phyloP scores from a whole-genome alignment of 495 filamentous ascomycete genomes.

The Podospora tetraspora region DNA sequence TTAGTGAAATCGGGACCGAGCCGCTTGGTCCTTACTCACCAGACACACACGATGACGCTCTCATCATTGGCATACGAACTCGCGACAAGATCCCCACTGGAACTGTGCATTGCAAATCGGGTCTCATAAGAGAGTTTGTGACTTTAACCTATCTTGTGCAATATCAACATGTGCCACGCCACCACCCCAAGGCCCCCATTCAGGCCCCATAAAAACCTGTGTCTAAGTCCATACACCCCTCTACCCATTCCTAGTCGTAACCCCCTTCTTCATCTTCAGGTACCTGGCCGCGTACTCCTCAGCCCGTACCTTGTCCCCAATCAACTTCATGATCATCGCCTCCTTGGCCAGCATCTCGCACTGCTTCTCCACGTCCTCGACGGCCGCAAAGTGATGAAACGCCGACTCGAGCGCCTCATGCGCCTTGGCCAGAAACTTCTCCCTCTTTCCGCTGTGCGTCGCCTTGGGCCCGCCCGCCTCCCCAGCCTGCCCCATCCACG shows the following conservation, averaged over 20 bases:
- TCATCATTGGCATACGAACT: background rate
- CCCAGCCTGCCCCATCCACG: conserved; percentile 76
- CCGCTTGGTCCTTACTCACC: background rate
- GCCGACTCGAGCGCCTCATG: conserved; percentile 64
- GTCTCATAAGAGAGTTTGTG: background rate
- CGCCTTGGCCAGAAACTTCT: conserved; percentile 59
- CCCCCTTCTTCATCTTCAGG: conserved; percentile 51
- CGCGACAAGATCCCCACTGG: background rate
- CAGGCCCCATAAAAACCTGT: too few species aligned
- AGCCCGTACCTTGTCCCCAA: conserved; percentile 63
- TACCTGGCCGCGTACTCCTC: conserved; percentile 74
- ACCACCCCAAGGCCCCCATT: background rate
- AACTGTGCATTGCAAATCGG: background rate
- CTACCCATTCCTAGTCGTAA: conserved; percentile 18
- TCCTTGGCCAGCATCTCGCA: conserved; percentile 85
- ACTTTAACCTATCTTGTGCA: background rate
- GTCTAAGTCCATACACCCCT: too few species aligned
- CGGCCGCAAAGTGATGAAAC: conserved; percentile 57
- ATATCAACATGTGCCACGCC: background rate
- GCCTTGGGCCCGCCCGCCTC: conserved; percentile 22
- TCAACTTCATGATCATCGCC: conserved; percentile 69
- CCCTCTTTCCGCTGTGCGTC: conserved; percentile 31
- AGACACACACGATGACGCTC: background rate
- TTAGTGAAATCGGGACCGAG: background rate
- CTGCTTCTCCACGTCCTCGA: conserved; percentile 70